Evolutionary conservation across 805 yeast species (phyloP), one percentile per base, ranked within the genome.

Genomic region (Candida pini): DNA sequence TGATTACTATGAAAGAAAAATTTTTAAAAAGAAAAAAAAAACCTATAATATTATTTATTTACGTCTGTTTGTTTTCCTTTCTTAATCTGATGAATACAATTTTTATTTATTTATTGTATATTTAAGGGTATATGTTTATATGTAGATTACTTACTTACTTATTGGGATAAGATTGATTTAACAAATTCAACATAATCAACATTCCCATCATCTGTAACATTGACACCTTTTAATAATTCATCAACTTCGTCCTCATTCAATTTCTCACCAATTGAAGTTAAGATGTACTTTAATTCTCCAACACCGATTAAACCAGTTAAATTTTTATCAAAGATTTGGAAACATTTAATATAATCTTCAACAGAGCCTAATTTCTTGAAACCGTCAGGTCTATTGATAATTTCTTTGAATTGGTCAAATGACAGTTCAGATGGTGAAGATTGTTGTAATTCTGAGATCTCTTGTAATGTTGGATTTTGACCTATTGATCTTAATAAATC

Each of bases 301-400:
- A 92, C 95, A 26, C 97, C 95, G 49, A 92, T 92, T 64, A 81
- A 85, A 5, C 99, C 99, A 14, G 96, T 83, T 45, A 82, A 77
- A 47, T 88, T 95, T 67, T 90, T 92, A 66, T 92, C 99, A 51
- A 92, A 92, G 5, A 92, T 97, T 66, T 92, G 97, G 76, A 92
- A 92, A 0, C 90, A 92, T 56, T 90, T 85, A 55, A 92, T 77
- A 62, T 90, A 92, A 60, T 92, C 98, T 62, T 80, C 86, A 27
- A 94, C 88, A 51, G 83, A 84, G 10, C 96, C 96, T 40, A 85
- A 73, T 26, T 87, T 78, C 62, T 82, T 81, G 73, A 84, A 86
- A 0, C 94, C 94, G 49, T 83, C 87, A 28, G 92, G 94, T 63
- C 95, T 78, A 61, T 80, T 79, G 47, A 85, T 78, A 51, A 86